These are phyloP conservation scores for Austroboletus niveus DNA, from an alignment of 1,284 basidiomycete genomes.

Conservation along the genomic window DNA sequence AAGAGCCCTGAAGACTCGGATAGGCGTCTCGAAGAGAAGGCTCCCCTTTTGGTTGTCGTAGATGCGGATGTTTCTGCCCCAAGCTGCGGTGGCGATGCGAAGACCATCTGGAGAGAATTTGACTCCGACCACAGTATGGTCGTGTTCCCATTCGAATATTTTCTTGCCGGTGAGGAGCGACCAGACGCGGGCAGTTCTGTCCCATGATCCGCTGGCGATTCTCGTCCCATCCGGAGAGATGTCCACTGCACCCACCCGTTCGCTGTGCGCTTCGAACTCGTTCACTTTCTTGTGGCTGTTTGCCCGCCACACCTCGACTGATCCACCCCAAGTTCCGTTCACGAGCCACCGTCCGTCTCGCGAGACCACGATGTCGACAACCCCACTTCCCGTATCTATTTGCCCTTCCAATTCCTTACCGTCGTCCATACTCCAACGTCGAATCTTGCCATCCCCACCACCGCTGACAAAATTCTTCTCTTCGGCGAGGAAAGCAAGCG, in stretches of 20 bases:
- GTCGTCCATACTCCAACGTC: background rate
- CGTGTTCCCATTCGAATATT: background rate
- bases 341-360: background rate
- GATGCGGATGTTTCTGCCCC: background rate
- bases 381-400: background rate
- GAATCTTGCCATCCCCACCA: background rate
- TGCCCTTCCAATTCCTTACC: background rate
- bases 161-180: background rate
- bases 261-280: background rate
- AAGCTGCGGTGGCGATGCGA: background rate
- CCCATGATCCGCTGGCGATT: background rate
- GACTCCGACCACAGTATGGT: background rate
- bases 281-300: background rate
- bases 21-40: background rate
- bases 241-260: background rate
- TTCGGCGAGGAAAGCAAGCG: background rate
- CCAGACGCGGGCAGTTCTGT: background rate
- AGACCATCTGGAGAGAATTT: background rate
- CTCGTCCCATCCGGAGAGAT: background rate
- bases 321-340: background rate
- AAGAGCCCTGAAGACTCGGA: background rate
- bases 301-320: background rate
- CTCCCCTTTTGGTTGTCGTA: background rate
- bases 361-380: background rate
- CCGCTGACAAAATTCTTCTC: background rate